Base-by-base conservation (phyloP, 148 eudicot species). In the Vaccinium corymbosum region DNA sequence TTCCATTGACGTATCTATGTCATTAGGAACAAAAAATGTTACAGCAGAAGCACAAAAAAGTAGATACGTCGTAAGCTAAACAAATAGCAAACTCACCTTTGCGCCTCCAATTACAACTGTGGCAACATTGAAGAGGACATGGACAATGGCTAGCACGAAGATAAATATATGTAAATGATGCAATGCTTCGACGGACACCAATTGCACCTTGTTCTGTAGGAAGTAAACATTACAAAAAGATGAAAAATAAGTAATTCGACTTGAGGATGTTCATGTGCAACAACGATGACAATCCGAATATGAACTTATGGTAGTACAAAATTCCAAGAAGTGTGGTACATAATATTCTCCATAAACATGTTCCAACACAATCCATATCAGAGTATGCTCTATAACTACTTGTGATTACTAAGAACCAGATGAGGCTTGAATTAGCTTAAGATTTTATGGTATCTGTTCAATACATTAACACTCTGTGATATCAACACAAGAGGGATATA, bases 141-240 rank as follows among this genome's bases (percentile, higher is more conserved):
- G 98, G 7, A 88, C 90, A 85, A 90, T 83, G 70, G 97, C 98
- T 53, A 93, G 85, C 83, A 93, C 95, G 83, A 94, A 94, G 52
- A 94, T 94, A 88, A 94, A 94, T 57, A 91, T 91, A 62, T 94
- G 98, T 29, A 95, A 88, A 88, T 95, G 95, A 74, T 95, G 98
- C 82, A 95, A 78, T n/a, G 97, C 95, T 85, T 89, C 86, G 6
- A 87, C 70, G 7, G 98, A 93, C 85, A 95, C 62, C 80, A 92
- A 53, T 66, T 95, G 95, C 50, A 86, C 94, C 89, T 91, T 89
- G 0, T 85, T 81, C 98, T 95, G 92, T 22, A 22, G 22, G 38
- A 11, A 7, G 35, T 20, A 80, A 61, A 42, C 11, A 78, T 66
- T 29, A 81, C 61, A 48, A 52, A 70, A 62, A 35, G 64, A 73